These are phyloP conservation scores for Volvariella volvacea DNA, from an alignment of 1,284 basidiomycete species.

Conservation along the genomic window DNA sequence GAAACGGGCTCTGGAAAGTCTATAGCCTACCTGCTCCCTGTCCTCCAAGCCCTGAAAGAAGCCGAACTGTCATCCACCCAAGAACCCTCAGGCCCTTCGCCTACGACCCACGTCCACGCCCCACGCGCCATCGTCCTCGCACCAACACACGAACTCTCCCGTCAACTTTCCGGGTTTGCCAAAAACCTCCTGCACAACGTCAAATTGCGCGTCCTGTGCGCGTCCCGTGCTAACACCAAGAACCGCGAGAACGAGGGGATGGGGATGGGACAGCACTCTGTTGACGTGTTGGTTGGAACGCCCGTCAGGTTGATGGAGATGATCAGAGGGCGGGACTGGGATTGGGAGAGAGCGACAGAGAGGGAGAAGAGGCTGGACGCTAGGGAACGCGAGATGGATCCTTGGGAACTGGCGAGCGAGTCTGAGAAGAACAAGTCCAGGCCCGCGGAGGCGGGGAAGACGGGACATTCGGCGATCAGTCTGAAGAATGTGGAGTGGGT, in stretches of 20 bases:
- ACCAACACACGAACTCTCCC: constrained; percentile 82
- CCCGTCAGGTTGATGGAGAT: constrained; percentile 72
- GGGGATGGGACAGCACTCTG: constrained; percentile 23
- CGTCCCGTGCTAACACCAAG: constrained; percentile 53
- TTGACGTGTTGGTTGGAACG: constrained; percentile 76
- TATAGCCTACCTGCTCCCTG: constrained; percentile 80
- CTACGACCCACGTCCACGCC: constrained; percentile 27
- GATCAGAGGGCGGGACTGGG: constrained; percentile 61
- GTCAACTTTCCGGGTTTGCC: constrained; percentile 69
- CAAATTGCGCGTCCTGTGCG: constrained; percentile 71
- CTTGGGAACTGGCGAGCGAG: neutral
- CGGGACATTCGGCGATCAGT: constrained; percentile 45
- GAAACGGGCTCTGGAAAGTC: constrained; percentile 91
- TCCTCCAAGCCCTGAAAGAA: constrained; percentile 72
- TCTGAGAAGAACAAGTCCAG: neutral
- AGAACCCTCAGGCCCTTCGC: constrained; percentile 4
- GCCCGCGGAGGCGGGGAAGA: constrained; percentile 15
- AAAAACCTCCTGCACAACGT: constrained; percentile 69
- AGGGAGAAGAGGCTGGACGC: constrained; percentile 21
- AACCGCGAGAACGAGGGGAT: constrained; percentile 24
- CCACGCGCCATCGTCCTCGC: constrained; percentile 78
- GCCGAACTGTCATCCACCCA: constrained; percentile 32
- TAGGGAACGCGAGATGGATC: constrained; percentile 6
- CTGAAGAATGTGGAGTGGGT: constrained; percentile 76
- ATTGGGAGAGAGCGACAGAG: constrained; percentile 26